Conservation (phyloP, 2,329 filamentous ascomycete genomes). For the Penicillium sp. region DNA sequence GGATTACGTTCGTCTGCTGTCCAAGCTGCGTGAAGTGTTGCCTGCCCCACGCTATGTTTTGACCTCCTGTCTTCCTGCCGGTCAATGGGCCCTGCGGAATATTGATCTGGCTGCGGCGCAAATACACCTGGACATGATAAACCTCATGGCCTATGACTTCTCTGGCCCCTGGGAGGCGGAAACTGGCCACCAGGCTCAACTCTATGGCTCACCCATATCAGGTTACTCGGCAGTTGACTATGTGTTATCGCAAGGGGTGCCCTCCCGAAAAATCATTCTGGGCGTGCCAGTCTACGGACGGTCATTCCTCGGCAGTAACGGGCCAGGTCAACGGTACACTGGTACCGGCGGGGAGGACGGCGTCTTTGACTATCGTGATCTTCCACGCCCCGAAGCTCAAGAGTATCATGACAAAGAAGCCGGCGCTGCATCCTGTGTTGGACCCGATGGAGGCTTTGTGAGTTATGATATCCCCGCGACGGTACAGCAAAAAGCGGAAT, state of each 20-base stretch:
- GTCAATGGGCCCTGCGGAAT: conserved; percentile 66
- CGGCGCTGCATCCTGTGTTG: conserved; percentile 70
- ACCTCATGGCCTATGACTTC: conserved; percentile 82
- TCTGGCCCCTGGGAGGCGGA: conserved; percentile 69
- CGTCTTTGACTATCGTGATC: conserved; percentile 72
- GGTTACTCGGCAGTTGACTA: conserved; percentile 69
- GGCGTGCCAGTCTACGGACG: conserved; percentile 77
- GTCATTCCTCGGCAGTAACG: conserved; percentile 69
- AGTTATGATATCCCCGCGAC: conserved; percentile 79
- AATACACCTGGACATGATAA: conserved; percentile 72
- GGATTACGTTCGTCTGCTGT: conserved; percentile 71
- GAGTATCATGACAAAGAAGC: conserved; percentile 70
- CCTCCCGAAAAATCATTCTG: conserved; percentile 71
- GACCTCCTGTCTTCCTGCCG: conserved; percentile 72
- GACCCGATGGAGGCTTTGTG: conserved; percentile 75
- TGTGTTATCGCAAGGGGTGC: conserved; percentile 67
- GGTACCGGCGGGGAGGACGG: conserved; percentile 64
- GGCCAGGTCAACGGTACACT: conserved; percentile 64
- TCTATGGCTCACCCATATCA: conserved; percentile 64
- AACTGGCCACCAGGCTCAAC: conserved; percentile 75
- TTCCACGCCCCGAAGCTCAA: conserved; percentile 64
- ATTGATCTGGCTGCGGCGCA: conserved; percentile 68
- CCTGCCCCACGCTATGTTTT: conserved; percentile 70
- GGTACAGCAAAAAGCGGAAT: conserved; percentile 73
- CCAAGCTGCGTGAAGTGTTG: conserved; percentile 67